Percentiles rank a stretch among this genome's conserved stretches.
Evolutionary conservation across 176 grass and related monocot genomes (phyloP).

Genomic region (Oryza brachyantha): DNA sequence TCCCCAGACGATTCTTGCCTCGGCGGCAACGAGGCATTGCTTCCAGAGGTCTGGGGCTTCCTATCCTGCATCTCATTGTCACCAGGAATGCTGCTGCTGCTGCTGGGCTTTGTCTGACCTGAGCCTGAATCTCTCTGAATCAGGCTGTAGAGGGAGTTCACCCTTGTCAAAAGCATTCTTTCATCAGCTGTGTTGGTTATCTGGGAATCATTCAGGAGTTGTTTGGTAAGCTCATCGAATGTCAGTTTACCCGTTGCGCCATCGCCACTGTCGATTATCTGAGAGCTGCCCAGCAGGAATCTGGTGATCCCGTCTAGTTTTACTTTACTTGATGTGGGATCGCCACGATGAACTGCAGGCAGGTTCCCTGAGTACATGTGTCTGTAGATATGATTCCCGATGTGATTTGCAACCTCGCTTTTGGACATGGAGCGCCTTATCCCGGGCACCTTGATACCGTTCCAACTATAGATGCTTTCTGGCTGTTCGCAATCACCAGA

Average conservation of each 20-base stretch:
- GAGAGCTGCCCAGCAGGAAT: slow-evolving; percentile 50
- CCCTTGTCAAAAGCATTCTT: slow-evolving; percentile 68
- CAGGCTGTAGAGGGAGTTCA: slow-evolving; percentile 75
- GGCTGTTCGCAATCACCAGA: slow-evolving; percentile 9
- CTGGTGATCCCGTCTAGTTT: slow-evolving; percentile 48
- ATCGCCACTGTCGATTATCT: slow-evolving; percentile 6
- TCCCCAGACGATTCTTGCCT: slow-evolving; percentile 58
- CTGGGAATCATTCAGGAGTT: slow-evolving; percentile 59
- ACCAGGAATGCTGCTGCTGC: background rate
- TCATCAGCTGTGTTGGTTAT: slow-evolving; percentile 47
- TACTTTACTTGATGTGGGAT: slow-evolving; percentile 25
- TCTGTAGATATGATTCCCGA: slow-evolving; percentile 52
- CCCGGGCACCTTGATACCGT: slow-evolving; percentile 46
- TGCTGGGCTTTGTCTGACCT: background rate
- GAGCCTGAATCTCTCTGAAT: slow-evolving; percentile 48
- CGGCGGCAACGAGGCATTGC: slow-evolving; percentile 10
- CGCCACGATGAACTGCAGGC: slow-evolving; percentile 17
- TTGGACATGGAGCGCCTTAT: slow-evolving; percentile 54
- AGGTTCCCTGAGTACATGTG: slow-evolving; percentile 54
- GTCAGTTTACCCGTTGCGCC: slow-evolving; percentile 19
- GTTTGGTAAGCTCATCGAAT: slow-evolving; percentile 60
- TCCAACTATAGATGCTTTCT: slow-evolving; percentile 12
- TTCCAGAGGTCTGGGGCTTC: no score
- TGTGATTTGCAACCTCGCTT: slow-evolving; percentile 55
- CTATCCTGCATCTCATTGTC: slow-evolving; percentile 17